These are phyloP conservation scores for Phytophthora pluvialis DNA, from an alignment of 352 stramenopile genomes.

Conservation along the genomic window DNA sequence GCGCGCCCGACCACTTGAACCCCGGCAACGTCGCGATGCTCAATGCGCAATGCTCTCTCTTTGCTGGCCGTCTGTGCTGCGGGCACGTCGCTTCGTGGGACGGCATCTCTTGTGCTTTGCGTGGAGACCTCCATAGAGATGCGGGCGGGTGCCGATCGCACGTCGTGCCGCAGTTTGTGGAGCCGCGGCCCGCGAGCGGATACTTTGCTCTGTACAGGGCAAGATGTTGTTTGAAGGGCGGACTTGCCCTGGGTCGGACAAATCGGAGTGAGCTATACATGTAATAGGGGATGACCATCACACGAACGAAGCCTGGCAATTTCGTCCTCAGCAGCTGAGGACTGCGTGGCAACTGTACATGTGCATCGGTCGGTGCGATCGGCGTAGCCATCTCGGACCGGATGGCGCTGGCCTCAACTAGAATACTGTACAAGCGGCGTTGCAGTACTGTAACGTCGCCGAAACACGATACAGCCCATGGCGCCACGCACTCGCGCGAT, in stretches of 20 bases:
- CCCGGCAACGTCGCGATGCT: conserved; percentile 5
- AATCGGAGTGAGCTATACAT: conserved; percentile 12
- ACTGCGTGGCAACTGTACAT: conserved; percentile 15
- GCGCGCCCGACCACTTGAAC: conserved; percentile 17
- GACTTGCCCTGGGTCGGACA: conserved; percentile 16
- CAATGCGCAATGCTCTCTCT: conserved; percentile 6
- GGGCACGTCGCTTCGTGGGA: conserved; percentile 32
- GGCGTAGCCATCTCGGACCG: conserved; percentile 17
- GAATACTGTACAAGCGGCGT: neutral
- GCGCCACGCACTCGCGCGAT: conserved; percentile 8
- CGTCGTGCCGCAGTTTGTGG: conserved; percentile 28
- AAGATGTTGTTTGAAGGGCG: conserved; percentile 19
- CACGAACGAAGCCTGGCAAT: conserved; percentile 12
- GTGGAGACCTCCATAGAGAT: conserved; percentile 25
- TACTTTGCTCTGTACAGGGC: conserved; percentile 2
- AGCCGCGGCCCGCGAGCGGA: conserved; percentile 4
- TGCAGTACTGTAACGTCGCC: conserved; percentile 12
- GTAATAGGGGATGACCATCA: conserved; percentile 16
- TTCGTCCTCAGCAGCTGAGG: conserved; percentile 25
- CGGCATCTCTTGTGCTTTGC: conserved; percentile 28
- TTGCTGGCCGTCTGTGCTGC: conserved; percentile 25
- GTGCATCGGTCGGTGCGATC: neutral
- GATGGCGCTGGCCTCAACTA: neutral
- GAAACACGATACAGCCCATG: conserved; percentile 25
- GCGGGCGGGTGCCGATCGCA: conserved; percentile 21